Base-by-base conservation (phyloP, 352 stramenopile genomes). In the Phytophthora cajani region DNA sequence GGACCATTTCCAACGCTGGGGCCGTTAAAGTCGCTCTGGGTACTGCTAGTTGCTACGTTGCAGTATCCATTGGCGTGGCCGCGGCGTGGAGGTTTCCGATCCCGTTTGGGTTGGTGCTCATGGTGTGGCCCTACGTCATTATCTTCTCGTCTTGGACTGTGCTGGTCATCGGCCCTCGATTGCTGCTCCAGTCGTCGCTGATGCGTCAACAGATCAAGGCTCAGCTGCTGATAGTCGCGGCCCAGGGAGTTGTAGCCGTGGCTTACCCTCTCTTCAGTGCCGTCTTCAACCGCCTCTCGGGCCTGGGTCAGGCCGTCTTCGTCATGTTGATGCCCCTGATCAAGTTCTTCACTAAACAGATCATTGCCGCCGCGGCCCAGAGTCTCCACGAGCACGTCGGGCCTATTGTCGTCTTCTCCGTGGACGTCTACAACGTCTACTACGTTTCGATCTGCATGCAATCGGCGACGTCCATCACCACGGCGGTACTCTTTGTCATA, bases 261-360 rank as follows among this genome's bases (percentile, higher is more conserved):
- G 30, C 57, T 8, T 73, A 73, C 36, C 67, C 67, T 10, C 25
- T 51, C 2, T 73, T 69, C n/a, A 73, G 25, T 30, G 67, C 55
- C 5, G 21, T 64, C 16, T 67, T 71, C 30, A 62, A 33, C 25
- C 51, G 40, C 5, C 36, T 63, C 1, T 44, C 57, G 5, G 33
- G 56, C 5, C 6, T 50, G 0, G 47, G 62, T 1, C 64, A 71
- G 21, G 56, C 61, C 27, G 51, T 36, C 19, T 60, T 66, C 14
- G 47, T 71, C 1, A 6, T 71, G 9, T 21, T 63, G 0, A 47
- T 67, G 25, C 61, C 61, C 16, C 14, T 62, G 11, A 52, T 62
- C 12, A 62, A 62, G 40, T 40, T 62, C 14, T 19, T 62, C 3
- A 62, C 55, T 0, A 62, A 62, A 23, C 55, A 62, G 25, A 62